Conservation (phyloP, 495 filamentous ascomycete species). For the Talaromyces proteolyticus region DNA sequence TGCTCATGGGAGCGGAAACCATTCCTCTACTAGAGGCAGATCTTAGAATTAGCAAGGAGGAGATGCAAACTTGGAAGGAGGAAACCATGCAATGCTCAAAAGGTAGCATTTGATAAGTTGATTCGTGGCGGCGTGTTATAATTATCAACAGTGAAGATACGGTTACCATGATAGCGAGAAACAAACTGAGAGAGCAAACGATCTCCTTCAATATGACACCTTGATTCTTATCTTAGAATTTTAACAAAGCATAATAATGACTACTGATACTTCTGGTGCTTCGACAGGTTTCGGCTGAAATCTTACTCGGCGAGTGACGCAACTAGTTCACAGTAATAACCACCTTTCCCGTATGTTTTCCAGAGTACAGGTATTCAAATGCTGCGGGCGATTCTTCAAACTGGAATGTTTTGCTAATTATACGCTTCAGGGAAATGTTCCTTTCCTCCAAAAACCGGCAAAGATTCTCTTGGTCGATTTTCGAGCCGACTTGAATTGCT, state of each 20-base stretch:
- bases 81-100: slow-evolving; percentile 4
- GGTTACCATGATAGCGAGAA: background rate
- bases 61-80: slow-evolving; percentile 13
- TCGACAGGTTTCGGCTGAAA: no score
- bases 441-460: slow-evolving; percentile 22
- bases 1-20: slow-evolving; percentile 17
- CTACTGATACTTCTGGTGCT: background rate
- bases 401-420: slow-evolving; percentile 16
- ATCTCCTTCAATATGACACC: background rate
- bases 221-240: background rate
- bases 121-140: no score
- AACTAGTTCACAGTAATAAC: slow-evolving; percentile 17
- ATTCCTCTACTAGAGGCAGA: slow-evolving; percentile 10
- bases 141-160: no score
- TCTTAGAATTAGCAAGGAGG: slow-evolving; percentile 9
- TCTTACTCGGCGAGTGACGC: no score
- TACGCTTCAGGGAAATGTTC: slow-evolving; percentile 12
- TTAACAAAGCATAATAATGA: background rate
- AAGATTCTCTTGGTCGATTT: slow-evolving; percentile 15
- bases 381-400: slow-evolving; percentile 22
- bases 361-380: slow-evolving; percentile 21
- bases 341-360: slow-evolving; percentile 25
- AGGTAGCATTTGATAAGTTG: no score
- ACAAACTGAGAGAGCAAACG: background rate
- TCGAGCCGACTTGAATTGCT: slow-evolving; percentile 19